A percentile compares a stretch with the other conserved stretches of the same genome.
phyloP scores from a whole-genome alignment of 345 rosid genomes.

The Brassica napus region DNA sequence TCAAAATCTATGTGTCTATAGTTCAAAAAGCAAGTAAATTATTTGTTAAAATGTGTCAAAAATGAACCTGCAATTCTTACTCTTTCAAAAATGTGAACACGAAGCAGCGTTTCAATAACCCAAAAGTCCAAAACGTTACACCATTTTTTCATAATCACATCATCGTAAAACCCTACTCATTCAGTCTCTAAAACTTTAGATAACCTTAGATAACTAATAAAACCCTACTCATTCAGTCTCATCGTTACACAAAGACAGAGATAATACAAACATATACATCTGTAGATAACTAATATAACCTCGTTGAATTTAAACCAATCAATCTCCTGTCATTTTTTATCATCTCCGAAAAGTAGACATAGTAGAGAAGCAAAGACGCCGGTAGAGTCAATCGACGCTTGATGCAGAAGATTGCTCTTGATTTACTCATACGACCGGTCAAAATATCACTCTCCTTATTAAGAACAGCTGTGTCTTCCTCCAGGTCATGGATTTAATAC shows the following conservation, averaged over 20 bases:
- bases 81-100: neutral
- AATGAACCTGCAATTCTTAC: neutral
- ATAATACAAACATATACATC: neutral
- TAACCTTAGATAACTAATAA: too few relatives aligned
- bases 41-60: constrained; percentile 25
- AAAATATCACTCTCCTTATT: constrained; percentile 58
- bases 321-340: constrained; percentile 28
- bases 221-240: too few relatives aligned
- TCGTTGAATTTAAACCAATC: neutral
- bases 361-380: constrained; percentile 76
- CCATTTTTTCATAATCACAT: constrained; percentile 5
- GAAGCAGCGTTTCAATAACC: neutral
- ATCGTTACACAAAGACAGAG: neutral
- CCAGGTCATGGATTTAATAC: constrained; percentile 68
- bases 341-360: constrained; percentile 60
- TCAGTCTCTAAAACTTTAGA: neutral
- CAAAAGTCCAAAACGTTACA: neutral
- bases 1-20: too few relatives aligned
- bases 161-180: neutral
- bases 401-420: constrained; percentile 59
- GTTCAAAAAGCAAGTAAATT: constrained; percentile 2
- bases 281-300: constrained; percentile 1
- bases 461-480: constrained; percentile 64
- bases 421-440: constrained; percentile 56
- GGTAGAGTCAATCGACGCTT: constrained; percentile 78